Conservation (phyloP, 345 rosid genomes). For the Boechera divaricarpa region DNA sequence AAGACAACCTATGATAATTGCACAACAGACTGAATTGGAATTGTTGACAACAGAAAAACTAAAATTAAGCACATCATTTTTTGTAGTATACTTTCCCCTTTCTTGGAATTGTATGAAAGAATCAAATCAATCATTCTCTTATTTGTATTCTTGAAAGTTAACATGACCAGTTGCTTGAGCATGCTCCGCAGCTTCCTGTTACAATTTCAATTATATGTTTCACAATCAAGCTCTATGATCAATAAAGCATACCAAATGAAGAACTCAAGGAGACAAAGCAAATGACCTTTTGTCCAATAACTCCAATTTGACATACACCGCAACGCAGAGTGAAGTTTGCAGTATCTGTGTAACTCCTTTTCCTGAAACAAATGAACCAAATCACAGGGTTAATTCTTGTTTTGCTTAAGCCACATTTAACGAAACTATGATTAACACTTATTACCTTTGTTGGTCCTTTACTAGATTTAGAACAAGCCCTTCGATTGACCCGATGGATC, state of each 20-base stretch:
- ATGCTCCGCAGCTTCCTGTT: slow-evolving; percentile 91
- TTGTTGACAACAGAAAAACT: slow-evolving; percentile 14
- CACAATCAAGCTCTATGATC: slow-evolving; percentile 14
- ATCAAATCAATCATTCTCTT: slow-evolving; percentile 35
- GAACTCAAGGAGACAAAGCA: background rate
- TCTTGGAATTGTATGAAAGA: slow-evolving; percentile 18
- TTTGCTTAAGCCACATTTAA: slow-evolving; percentile 14
- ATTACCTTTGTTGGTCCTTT: slow-evolving; percentile 81
- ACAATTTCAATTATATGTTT: background rate
- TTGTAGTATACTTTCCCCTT: slow-evolving; percentile 1
- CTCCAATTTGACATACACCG: slow-evolving; percentile 93
- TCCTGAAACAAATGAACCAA: slow-evolving; percentile 52
- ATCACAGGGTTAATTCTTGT: slow-evolving; percentile 18
- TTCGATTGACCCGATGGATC: slow-evolving; percentile 69
- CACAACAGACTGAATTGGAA: slow-evolving; percentile 32
- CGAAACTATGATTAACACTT: background rate
- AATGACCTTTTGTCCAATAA: slow-evolving; percentile 84
- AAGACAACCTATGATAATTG: slow-evolving; percentile 24
- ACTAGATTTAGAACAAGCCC: slow-evolving; percentile 64
- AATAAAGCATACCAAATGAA: slow-evolving; percentile 14
- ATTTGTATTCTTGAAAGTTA: slow-evolving; percentile 84
- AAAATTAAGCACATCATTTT: background rate
- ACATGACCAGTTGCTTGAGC: slow-evolving; percentile 96
- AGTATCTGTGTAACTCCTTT: slow-evolving; percentile 81
- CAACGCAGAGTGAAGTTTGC: slow-evolving; percentile 88